These are phyloP conservation scores for Neonectria punicea DNA, from an alignment of 2,329 filamentous ascomycete species.

Conservation along the genomic window DNA sequence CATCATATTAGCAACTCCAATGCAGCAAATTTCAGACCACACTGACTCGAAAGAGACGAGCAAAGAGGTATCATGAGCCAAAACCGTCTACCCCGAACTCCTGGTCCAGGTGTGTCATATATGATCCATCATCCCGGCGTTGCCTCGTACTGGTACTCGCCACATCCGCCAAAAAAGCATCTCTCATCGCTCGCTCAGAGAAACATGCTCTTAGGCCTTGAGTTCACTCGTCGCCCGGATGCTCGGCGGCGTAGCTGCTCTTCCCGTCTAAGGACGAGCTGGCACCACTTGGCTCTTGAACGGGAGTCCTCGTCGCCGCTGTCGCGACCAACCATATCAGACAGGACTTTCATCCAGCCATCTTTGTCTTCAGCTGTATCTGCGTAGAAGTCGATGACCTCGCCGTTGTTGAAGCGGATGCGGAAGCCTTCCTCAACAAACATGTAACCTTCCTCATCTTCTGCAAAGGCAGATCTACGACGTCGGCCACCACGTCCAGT, in stretches of 20 bases:
- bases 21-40: slow-evolving; percentile 33
- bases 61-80: slow-evolving; percentile 38
- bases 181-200: slow-evolving; percentile 48
- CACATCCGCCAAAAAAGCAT: slow-evolving; percentile 20
- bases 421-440: slow-evolving; percentile 99
- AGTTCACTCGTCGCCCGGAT: slow-evolving; percentile 63
- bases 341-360: slow-evolving; percentile 90
- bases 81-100: slow-evolving; percentile 40
- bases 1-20: slow-evolving; percentile 42
- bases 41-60: slow-evolving; percentile 32
- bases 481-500: slow-evolving; percentile 80
- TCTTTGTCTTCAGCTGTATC: slow-evolving; percentile 90
- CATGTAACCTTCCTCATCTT: slow-evolving; percentile 99
- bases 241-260: slow-evolving; percentile 66
- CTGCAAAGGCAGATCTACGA: slow-evolving; percentile 93
- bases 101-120: slow-evolving; percentile 42
- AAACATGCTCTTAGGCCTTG: slow-evolving; percentile 68
- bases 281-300: slow-evolving; percentile 71
- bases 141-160: slow-evolving; percentile 34
- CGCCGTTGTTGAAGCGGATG: slow-evolving; percentile 97
- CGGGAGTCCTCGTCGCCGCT: slow-evolving; percentile 60
- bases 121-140: slow-evolving; percentile 27
- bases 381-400: slow-evolving; percentile 98
- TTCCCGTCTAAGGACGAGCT: slow-evolving; percentile 72
- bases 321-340: slow-evolving; percentile 72